Conservation (phyloP, 2,329 filamentous ascomycete species). For the Colletotrichum destructivum region DNA sequence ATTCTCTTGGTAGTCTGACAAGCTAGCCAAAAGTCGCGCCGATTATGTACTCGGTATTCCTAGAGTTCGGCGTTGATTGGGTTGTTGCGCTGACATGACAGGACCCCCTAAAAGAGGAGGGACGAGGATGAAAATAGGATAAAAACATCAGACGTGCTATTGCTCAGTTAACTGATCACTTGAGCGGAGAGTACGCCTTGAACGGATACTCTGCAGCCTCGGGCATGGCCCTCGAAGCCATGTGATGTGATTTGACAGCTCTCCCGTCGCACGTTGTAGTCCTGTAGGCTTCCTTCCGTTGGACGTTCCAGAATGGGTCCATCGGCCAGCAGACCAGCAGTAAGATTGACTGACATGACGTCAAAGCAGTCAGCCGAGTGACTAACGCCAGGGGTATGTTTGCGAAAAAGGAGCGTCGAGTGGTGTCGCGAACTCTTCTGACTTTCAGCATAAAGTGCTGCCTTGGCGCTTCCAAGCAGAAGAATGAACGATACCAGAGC, state of each 20-base stretch:
- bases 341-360: conserved; percentile 19
- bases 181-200: neutral
- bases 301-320: conserved; percentile 10
- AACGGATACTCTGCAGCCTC: neutral
- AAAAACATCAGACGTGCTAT: neutral
- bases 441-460: conserved; percentile 14
- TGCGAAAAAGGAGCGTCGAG: neutral
- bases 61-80: conserved; percentile 14
- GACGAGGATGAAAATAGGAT: no score
- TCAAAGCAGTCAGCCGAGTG: conserved; percentile 27
- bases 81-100: conserved; percentile 12
- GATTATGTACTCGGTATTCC: neutral
- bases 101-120: conserved; percentile 14
- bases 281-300: conserved; percentile 16
- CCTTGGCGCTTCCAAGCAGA: conserved; percentile 18
- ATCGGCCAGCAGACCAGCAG: conserved; percentile 17
- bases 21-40: conserved; percentile 11
- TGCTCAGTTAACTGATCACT: conserved; percentile 26
- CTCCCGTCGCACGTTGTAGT: neutral
- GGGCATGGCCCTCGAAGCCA: conserved; percentile 2
- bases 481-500: conserved; percentile 3
- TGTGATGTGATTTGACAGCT: neutral
- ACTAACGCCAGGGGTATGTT: conserved; percentile 6
- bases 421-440: neutral
- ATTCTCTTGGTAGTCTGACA: conserved; percentile 8